Base-by-base conservation (phyloP, 2,329 filamentous ascomycete species). In the Byssoonygena ceratinophila region DNA sequence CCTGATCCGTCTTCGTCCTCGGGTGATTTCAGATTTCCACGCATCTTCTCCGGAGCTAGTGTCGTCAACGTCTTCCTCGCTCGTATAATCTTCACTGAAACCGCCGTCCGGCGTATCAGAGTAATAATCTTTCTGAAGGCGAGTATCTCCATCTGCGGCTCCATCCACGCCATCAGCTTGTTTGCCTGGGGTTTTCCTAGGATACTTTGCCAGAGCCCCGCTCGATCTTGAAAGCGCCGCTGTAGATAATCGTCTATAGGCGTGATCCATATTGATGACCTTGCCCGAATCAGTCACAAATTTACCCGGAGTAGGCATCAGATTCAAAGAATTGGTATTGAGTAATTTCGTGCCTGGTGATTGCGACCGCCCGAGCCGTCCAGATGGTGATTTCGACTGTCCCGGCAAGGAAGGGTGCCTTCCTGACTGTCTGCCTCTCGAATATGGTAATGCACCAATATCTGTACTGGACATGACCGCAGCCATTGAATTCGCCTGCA, bases 161-260 rank as follows among this genome's bases (percentile, higher is more conserved):
- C 68, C 63, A 46, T 71, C 72, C 36, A 68, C 61, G 25, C 63
- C 64, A 40, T 64, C 61, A 40, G 59, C 45, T 16, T 55, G 50
- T 4, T 54, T 55, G 36, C 74, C 60, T n/a, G n/a, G n/a, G 61
- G 82, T 83, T 47, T 79, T 76, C 57, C 58, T 64, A n/a, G 82
- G 76, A 20, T 87, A 71, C 47, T 75, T 72, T 5, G 83, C 76
- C 29, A 91, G 68, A 47, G 74, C 78, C 25, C 84, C 82, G 16
- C 79, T 76, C 4, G 82, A 81, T 27, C 76, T 76, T 2, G 80
- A 74, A 40, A 90, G 69, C 47, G 83, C 82, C 9, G 83, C 83
- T 63, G 90, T 83, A 1, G 85, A 87, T 16, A 89, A 70, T 54
- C 80, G 78, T 47, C 82, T 76, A 63, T 89, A 87, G 3, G 84